Percentiles rank a stretch among this genome's conserved stretches.
These are phyloP conservation scores for Aspergillus nanangensis DNA, from an alignment of 495 filamentous ascomycete species.

Conservation along the genomic window DNA sequence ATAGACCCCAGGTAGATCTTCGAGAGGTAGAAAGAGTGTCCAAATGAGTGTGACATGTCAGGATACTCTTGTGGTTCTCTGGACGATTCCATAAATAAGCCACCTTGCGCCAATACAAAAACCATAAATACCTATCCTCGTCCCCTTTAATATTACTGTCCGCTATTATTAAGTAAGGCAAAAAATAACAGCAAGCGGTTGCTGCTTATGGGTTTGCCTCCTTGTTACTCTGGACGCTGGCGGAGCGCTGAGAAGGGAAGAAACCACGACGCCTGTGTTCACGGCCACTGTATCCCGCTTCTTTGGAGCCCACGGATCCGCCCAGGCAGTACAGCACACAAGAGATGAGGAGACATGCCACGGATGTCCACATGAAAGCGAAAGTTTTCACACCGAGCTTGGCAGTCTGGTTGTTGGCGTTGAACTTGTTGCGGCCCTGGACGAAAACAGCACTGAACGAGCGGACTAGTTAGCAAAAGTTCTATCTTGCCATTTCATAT, in stretches of 20 bases:
- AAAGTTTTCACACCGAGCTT: conserved; percentile 68
- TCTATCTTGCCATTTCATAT: neutral
- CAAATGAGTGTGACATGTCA: too few species aligned
- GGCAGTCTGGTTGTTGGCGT: conserved; percentile 49
- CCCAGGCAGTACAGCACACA: conserved; percentile 65
- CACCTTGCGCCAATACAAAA: too few species aligned
- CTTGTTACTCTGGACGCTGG: conserved; percentile 34
- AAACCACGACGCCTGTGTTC: conserved; percentile 38
- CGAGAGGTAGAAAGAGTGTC: too few species aligned
- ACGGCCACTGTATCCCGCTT: conserved; percentile 37
- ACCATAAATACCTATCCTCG: too few species aligned
- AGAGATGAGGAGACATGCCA: conserved; percentile 64
- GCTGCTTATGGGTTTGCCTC: conserved; percentile 28
- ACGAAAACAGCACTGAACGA: conserved; percentile 64
- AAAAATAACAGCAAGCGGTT: too few species aligned
- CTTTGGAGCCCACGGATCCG: conserved; percentile 31
- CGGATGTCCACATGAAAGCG: conserved; percentile 82
- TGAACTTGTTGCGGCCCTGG: conserved; percentile 69
- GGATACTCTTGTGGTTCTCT: too few species aligned
- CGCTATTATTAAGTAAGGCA: too few species aligned
- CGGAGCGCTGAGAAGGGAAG: conserved; percentile 35
- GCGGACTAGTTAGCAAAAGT: conserved; percentile 19
- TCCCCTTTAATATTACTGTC: too few species aligned
- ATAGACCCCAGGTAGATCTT: too few species aligned
- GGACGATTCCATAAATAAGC: too few species aligned